Base-by-base conservation (phyloP, 1,139 yeast species). In the Debaryomyces psychrophilus region DNA sequence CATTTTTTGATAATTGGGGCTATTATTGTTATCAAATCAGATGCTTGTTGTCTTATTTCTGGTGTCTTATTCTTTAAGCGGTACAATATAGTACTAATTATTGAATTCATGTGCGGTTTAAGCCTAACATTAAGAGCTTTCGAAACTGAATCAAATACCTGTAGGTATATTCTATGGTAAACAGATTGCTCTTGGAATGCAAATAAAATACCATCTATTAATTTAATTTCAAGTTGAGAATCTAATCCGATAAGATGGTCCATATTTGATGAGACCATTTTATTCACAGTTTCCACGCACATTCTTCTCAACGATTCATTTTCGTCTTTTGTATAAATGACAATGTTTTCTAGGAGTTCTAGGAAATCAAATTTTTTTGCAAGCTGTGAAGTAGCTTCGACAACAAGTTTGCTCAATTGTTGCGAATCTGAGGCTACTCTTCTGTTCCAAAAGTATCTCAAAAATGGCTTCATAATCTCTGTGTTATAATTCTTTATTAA, bases 31-130 rank as follows among this genome's bases (percentile, higher is more conserved):
- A 92, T 80, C 47, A 92, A 67, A 56, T 90, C 96, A 0, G 96
- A 90, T 1, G 97, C 85, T 61, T 90, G 96, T 60, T 89, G 89
- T 50, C 98, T 79, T 1, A 87, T 81, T 41, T 83, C 85, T 0
- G 95, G 83, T 0, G 80, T 69, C 54, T 87, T 85, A 60, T 88
- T 87, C 57, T 85, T 86, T 54, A 92, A 68, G 41, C 95, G 77
- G 62, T 85, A 88, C 40, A 92, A 71, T 14, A 90, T 72, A 0
- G 92, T 82, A 55, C 92, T 82, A 1, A 88, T 78, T 38, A 92
- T 85, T 8, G 89, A 83, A 14, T 88, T 82, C 29, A 92, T 61
- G 60, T 87, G 93, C 0, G 95, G 95, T 54, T 79, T 81, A 44
- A 86, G 77, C 46, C 96, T 71, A 1, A 69, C 57, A n/a, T 87